Evolutionary conservation across 768 basidiomycete species (phyloP).

Genomic region (Kockovaella imperatae): DNA sequence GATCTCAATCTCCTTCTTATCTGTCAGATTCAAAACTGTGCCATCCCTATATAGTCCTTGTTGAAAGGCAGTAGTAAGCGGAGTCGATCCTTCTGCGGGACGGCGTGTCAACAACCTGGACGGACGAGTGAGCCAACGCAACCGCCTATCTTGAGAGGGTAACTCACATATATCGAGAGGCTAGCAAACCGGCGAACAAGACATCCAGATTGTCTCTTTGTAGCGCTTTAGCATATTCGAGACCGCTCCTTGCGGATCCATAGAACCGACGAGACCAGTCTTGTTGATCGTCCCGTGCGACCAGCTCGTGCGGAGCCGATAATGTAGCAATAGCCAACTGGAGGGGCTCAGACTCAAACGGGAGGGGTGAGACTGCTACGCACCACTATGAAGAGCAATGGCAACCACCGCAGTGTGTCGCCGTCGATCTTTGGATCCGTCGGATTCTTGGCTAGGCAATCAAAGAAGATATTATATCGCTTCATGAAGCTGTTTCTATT

Average conservation of each 20-base stretch:
- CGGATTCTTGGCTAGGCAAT: constrained; percentile 35
- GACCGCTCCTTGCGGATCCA: constrained; percentile 37
- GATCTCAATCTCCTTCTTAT: constrained; percentile 45
- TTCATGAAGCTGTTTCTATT: constrained; percentile 41
- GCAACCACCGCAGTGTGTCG: constrained; percentile 44
- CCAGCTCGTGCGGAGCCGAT: constrained; percentile 40
- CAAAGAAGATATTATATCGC: constrained; percentile 44
- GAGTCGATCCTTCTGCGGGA: constrained; percentile 46
- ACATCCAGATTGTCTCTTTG: constrained; percentile 46
- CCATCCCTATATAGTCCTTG: constrained; percentile 46
- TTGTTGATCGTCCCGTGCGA: constrained; percentile 34
- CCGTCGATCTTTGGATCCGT: constrained; percentile 42
- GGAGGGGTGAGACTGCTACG: constrained; percentile 8
- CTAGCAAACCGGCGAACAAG: constrained; percentile 43
- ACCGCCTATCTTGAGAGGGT: not conserved
- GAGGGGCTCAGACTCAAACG: not conserved
- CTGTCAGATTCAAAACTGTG: constrained; percentile 40
- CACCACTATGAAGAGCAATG: constrained; percentile 44
- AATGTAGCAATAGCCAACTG: constrained; percentile 45
- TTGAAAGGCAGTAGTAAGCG: constrained; percentile 45
- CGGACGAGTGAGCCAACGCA: not conserved
- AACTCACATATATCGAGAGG: constrained; percentile 46
- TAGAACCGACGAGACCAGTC: constrained; percentile 45
- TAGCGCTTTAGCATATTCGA: constrained; percentile 45
- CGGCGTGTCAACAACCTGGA: constrained; percentile 43